A percentile compares a stretch with the other conserved stretches of the same genome.
These are phyloP conservation scores for Moesziomyces sp. DNA, from an alignment of 1,284 basidiomycete genomes.

Conservation along the genomic window DNA sequence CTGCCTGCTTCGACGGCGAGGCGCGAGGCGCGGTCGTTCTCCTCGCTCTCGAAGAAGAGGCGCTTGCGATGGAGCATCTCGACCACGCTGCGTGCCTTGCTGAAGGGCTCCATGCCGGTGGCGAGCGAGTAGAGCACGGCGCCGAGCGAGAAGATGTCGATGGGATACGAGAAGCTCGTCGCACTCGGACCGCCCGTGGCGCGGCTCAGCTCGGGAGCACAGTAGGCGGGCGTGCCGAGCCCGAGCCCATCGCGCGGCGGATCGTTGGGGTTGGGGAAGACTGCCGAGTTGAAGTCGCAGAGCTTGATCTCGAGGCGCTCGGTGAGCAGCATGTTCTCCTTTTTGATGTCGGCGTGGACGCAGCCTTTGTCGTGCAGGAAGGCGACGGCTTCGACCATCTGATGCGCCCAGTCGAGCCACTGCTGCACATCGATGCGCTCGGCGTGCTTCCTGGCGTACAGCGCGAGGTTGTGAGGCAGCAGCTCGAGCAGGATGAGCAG, in stretches of 20 bases:
- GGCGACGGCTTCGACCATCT: conserved; percentile 53
- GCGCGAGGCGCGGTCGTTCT: conserved; percentile 57
- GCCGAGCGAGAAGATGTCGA: conserved; percentile 64
- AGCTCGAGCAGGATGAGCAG: conserved; percentile 65
- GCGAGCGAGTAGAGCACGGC: conserved; percentile 65
- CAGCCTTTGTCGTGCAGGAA: conserved; percentile 62
- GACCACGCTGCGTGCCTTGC: conserved; percentile 56
- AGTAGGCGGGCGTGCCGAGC: conserved; percentile 65
- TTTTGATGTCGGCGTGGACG: conserved; percentile 65
- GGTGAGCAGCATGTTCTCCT: conserved; percentile 64
- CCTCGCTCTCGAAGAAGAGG: conserved; percentile 62
- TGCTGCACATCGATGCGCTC: conserved; percentile 48
- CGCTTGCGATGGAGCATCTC: conserved; percentile 64
- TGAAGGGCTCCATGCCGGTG: conserved; percentile 59
- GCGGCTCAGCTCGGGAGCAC: conserved; percentile 63
- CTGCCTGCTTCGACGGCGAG: conserved; percentile 49
- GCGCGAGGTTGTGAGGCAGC: conserved; percentile 54
- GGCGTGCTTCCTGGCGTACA: conserved; percentile 41
- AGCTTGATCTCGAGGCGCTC: conserved; percentile 59
- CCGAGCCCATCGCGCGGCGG: conserved; percentile 59
- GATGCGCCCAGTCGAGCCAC: conserved; percentile 59
- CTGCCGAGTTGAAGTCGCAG: conserved; percentile 66
- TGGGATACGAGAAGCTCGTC: conserved; percentile 53
- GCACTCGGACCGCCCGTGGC: conserved; percentile 37
- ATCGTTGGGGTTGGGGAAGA: conserved; percentile 57